phyloP scores from a whole-genome alignment of 2,329 filamentous ascomycete genomes.

The Coccinonectria pachysandricola region DNA sequence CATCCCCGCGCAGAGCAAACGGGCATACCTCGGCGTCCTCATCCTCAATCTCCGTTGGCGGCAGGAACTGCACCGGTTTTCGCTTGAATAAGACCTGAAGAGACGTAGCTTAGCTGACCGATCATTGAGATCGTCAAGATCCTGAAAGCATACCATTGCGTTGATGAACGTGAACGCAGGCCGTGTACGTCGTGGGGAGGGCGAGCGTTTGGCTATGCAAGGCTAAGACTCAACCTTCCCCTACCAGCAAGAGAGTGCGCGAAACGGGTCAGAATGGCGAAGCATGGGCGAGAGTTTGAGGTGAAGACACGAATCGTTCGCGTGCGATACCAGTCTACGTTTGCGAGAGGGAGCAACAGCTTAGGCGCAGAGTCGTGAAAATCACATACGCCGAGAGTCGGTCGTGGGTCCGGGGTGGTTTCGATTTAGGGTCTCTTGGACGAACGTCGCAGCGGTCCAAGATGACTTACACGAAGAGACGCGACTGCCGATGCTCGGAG shows the following conservation, averaged over 20 bases:
- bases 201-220: too few relatives aligned
- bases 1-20: conserved; percentile 7
- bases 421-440: conserved; percentile 12
- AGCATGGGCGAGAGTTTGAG: conserved; percentile 11
- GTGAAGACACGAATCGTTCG: not conserved
- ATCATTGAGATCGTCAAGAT: too few relatives aligned
- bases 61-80: conserved; percentile 80
- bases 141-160: too few relatives aligned
- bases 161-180: too few relatives aligned
- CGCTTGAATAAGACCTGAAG: conserved; percentile 92
- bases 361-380: too few relatives aligned
- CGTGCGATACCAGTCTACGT: too few relatives aligned
- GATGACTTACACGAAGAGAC: conserved; percentile 24
- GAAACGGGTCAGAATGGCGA: conserved; percentile 5
- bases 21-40: conserved; percentile 67
- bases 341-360: too few relatives aligned
- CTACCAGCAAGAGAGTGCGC: conserved; percentile 17
- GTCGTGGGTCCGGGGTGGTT: conserved; percentile 10
- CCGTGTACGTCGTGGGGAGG: too few relatives aligned
- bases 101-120: conserved; percentile 5
- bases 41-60: conserved; percentile 62
- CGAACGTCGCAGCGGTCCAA: conserved; percentile 2
- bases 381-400: too few relatives aligned
- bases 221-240: conserved; percentile 18
- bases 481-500: conserved; percentile 7